Evolutionary conservation across 2,329 filamentous ascomycete genomes (phyloP), one percentile per base, ranked within the genome.

Genomic region (Botryosphaeria dothidea): DNA sequence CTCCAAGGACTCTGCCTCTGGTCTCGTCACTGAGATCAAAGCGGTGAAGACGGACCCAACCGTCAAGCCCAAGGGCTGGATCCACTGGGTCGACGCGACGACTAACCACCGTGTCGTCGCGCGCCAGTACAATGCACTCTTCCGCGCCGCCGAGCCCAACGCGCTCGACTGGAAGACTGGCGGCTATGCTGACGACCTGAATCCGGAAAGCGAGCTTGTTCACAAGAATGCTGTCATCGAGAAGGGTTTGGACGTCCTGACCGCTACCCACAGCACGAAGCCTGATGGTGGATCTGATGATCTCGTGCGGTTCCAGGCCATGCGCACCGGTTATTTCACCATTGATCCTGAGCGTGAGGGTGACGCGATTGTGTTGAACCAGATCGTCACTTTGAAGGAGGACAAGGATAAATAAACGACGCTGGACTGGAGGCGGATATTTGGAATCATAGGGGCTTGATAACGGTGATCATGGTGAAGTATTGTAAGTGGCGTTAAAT

Each of bases 351-450:
- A 88, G 0, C 78, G 74, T 0, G 77, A 76, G 45, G 86, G 87
- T 34, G 91, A 92, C n/a, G 92, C 90, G 77, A 83, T 96, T 69
- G 86, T 98, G 54, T 80, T 98, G 31, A 98, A 98, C 80, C 86
- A 92, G 60, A 97, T 98, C 72, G 93, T 98, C 23, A 92, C 90
- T 54, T 79, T 97, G 73, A 96, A 96, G 82, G 93, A 97, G 79
- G 92, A 96, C 43, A 78, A 71, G 65, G 65, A 66, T 34, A 71
- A 71, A 66, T 64, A 46, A 38, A 21, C 31, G 15, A 7, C 4
- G 27, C 7, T 4, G 15, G 6, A 19, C 8, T 27, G 23, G 15
- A 15, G 3, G 45, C 15, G 45, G 31, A 8, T 34, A 34, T 6
- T 8, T 34, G 31, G 7, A 34, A 11, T 41, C 9, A 41, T n/a